These are phyloP conservation scores for Sphaceloma murrayae DNA, from an alignment of 2,329 filamentous ascomycete genomes.

Conservation along the genomic window DNA sequence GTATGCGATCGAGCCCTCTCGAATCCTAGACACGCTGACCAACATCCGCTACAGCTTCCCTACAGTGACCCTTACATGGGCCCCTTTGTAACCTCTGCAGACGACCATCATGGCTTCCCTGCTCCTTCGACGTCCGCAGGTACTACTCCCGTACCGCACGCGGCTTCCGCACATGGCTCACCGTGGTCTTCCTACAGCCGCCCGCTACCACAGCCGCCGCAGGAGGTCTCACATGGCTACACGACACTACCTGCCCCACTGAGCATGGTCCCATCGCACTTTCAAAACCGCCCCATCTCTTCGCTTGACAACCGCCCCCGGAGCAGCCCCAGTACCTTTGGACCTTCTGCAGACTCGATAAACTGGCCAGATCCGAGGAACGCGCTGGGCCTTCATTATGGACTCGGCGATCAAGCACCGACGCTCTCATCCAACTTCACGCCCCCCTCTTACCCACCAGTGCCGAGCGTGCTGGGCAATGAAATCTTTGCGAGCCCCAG, in stretches of 20 bases:
- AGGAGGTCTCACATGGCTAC: conserved; percentile 11
- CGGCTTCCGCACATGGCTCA: conserved; percentile 6
- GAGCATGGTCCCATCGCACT: conserved; percentile 7
- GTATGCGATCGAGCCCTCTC: background rate
- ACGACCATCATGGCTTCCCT: conserved; percentile 20
- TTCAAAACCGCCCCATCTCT: conserved; percentile 17
- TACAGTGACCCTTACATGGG: conserved; percentile 29
- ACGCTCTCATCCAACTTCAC: conserved; percentile 23
- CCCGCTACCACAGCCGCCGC: background rate
- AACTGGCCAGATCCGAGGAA: conserved; percentile 32
- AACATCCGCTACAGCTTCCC: conserved; percentile 15
- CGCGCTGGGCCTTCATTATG: conserved; percentile 35
- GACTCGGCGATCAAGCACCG: conserved; percentile 22
- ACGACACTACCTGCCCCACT: conserved; percentile 11
- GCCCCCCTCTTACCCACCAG: conserved; percentile 28
- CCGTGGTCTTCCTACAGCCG: conserved; percentile 12
- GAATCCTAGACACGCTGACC: background rate
- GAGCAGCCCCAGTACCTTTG: conserved; percentile 37
- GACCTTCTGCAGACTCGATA: conserved; percentile 30
- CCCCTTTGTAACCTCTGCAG: conserved; percentile 28
- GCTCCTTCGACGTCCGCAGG: conserved; percentile 17
- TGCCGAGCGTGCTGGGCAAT: background rate
- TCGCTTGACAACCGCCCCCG: conserved; percentile 26
- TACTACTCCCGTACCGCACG: conserved; percentile 9
- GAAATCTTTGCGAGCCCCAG: conserved; percentile 23